Base-by-base conservation (phyloP, 1,139 yeast species). In the Magnusiomyces suaveolens region DNA sequence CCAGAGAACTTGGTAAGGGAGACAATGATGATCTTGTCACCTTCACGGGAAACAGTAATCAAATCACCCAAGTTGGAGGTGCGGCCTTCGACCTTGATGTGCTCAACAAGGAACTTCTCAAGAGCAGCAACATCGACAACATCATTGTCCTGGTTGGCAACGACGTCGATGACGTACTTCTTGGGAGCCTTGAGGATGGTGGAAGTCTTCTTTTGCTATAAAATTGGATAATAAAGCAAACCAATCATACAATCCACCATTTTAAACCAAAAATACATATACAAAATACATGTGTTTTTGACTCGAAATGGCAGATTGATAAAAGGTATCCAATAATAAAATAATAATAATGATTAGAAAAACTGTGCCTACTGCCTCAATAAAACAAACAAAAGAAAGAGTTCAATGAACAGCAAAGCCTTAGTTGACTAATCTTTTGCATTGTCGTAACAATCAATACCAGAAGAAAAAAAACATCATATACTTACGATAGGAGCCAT, bases 1-100 rank as follows among this genome's bases (percentile, higher is more conserved):
- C 99, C 99, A 68, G 97, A 89, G 92, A 94, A 92, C 80, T 88
- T 85, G 78, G 95, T 78, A 79, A 85, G 82, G 66, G 97, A 80
- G 77, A 89, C 85, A 70, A 92, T 84, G 72, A 87, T 89, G 71
- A 81, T 75, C 76, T 82, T 79, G 78, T 83, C 82, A 70, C 87
- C 88, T 74, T 88, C 95, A 71, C 83, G 78, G 71, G 90, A 78
- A 68, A 92, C 89, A 63, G 92, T 79, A 81, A 94, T 83, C 72
- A 84, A 87, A 74, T 88, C 94, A 78, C 96, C 96, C 74, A 94
- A 86, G 89, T 89, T 87, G 76, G 97, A 97, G 70, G 87, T 81
- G 73, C 86, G 82, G 77, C 92, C 90, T 65, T 92, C 98, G 72
- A 94, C 92, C 85, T 94, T 94, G 87, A 94, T 90, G 87, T 88